Evolutionary conservation across 2,329 filamentous ascomycete genomes (phyloP).

Genomic region (Keithomyces neogunnii): DNA sequence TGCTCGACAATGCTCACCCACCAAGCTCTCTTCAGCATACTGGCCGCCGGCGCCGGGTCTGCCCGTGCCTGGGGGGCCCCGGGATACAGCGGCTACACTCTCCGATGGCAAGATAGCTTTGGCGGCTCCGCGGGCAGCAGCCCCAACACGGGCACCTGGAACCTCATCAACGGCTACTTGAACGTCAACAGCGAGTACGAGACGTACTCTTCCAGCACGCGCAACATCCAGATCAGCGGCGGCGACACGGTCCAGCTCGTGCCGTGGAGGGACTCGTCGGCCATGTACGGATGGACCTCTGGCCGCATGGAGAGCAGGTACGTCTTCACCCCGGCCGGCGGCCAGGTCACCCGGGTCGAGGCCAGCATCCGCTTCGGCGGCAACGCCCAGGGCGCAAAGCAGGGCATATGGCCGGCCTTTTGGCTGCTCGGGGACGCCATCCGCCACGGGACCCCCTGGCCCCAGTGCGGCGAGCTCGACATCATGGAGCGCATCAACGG

Average conservation of each 20-base stretch:
- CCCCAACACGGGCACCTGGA: slow-evolving; percentile 31
- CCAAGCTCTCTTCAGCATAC: slow-evolving; percentile 16
- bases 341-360: slow-evolving; percentile 38
- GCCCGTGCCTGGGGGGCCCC: slow-evolving; percentile 30
- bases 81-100: slow-evolving; percentile 27
- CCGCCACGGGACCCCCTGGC: slow-evolving; percentile 41
- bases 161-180: slow-evolving; percentile 29
- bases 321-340: slow-evolving; percentile 35
- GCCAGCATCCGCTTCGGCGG: slow-evolving; percentile 37
- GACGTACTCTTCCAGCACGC: slow-evolving; percentile 35
- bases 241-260: slow-evolving; percentile 42
- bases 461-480: slow-evolving; percentile 47
- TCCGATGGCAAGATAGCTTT: slow-evolving; percentile 37
- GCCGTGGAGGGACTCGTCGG: slow-evolving; percentile 30
- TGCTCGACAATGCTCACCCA: slow-evolving; percentile 10
- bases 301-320: slow-evolving; percentile 43
- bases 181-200: slow-evolving; percentile 44
- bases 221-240: slow-evolving; percentile 43
- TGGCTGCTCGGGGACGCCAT: slow-evolving; percentile 46
- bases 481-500: slow-evolving; percentile 50
- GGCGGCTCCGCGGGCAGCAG: slow-evolving; percentile 23
- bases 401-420: slow-evolving; percentile 52
- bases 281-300: slow-evolving; percentile 40
- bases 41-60: slow-evolving; percentile 19
- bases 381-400: slow-evolving; percentile 31